These are phyloP conservation scores for Erysimum pusillum DNA, from an alignment of 441 rosid species.

Conservation along the genomic window DNA sequence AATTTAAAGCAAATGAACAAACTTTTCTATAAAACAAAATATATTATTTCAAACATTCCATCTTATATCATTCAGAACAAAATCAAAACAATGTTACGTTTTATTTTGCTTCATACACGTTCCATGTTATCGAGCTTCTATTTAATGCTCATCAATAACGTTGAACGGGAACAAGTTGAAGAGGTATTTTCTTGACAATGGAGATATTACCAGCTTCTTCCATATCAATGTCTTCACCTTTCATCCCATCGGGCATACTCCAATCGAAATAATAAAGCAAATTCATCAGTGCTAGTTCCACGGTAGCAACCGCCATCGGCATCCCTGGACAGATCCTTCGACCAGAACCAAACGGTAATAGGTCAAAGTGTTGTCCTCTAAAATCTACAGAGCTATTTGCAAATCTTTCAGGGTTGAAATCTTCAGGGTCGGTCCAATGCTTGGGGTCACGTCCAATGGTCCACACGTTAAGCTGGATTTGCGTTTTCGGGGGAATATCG, in stretches of 20 bases:
- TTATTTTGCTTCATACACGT: background rate
- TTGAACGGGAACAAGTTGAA: constrained; percentile 51
- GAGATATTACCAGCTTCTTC: constrained; percentile 35
- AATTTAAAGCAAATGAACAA: background rate
- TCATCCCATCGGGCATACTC: constrained; percentile 1
- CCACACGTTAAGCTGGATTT: constrained; percentile 40
- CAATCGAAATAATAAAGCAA: constrained; percentile 12
- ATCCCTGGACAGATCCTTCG: constrained; percentile 2
- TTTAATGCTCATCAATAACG: background rate
- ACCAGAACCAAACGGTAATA: constrained; percentile 25
- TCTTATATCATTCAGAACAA: background rate
- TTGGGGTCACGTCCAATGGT: constrained; percentile 46
- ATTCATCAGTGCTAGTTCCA: constrained; percentile 11
- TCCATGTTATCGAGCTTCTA: background rate
- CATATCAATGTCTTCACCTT: constrained; percentile 22
- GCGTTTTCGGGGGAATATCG: constrained; percentile 22
- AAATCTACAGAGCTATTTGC: background rate
- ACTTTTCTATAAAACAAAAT: too few relatives aligned
- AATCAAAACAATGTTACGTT: background rate
- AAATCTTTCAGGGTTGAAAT: constrained; percentile 25
- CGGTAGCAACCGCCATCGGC: constrained; percentile 5
- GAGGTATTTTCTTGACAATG: constrained; percentile 45
- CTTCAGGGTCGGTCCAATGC: constrained; percentile 39
- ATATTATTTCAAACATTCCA: constrained; percentile 4
- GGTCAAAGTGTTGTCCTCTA: background rate